Evolutionary conservation across 2,329 filamentous ascomycete species (phyloP), one percentile per base, ranked within the genome.

Genomic region (Alternaria sp.): DNA sequence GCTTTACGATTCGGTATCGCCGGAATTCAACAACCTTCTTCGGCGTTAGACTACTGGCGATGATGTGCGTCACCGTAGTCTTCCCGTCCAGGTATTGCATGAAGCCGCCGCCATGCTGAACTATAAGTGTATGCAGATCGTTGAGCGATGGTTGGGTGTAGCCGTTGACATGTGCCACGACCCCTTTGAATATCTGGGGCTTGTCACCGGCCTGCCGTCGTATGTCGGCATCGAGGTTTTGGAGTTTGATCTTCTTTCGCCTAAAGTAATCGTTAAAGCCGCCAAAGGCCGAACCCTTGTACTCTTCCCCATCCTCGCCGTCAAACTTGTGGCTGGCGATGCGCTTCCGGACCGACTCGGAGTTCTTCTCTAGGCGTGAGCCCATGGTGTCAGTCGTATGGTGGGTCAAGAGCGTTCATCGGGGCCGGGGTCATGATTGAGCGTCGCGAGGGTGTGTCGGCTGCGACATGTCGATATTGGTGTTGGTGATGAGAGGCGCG

Each of bases 11-110:
- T 46, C 94, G 88, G 78, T 98, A 97, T 65, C 87, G 88, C 54
- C 84, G 86, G 73, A 96, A 97, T 66, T 99, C 95, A 54, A 94
- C 87, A 28, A 88, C 88, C 79, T 99, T 99, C 81, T 97, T 98
- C 0, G 93, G 94, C 0, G 95, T 95, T 22, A 99, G 82, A 54
- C 88, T 90, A 53, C 93, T 94, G 4, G 94, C 94, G 69, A 99
- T 93, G 67, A 99, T 97, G 76, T 99, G 94, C 1, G 96, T 99
- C 0, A 93, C 94, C 75, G 91, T 90, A 1, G 94, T 98, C 81
- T 99, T 99, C 38, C 89, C 91, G 77, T 97, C 94, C 11, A 99
- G 83, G 72, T 98, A 98, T 77, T 99, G 95, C 62, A 97, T 85
- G 69, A 97, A 98, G 0, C 91, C 92, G 32, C 94, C 96, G n/a